A percentile compares a stretch with the other conserved stretches of the same genome.
Conservation (phyloP, 805 yeast species). For the Yarrowia sp. region DNA sequence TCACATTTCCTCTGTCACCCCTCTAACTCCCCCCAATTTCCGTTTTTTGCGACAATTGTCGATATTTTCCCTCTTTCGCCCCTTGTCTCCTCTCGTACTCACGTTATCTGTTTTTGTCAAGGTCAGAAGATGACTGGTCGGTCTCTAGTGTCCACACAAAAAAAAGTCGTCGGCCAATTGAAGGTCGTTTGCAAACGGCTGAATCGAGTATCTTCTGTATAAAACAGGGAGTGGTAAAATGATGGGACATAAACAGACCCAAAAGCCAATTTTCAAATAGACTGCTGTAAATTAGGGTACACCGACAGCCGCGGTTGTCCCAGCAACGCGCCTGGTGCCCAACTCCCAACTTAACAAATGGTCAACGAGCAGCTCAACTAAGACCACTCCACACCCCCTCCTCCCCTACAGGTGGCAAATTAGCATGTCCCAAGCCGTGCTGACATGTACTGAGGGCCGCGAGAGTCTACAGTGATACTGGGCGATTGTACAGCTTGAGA, state of each 20-base stretch:
- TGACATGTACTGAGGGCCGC: background rate
- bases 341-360: no score
- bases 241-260: constrained; percentile 33
- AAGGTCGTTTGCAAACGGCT: constrained; percentile 20
- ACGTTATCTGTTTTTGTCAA: constrained; percentile 14
- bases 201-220: constrained; percentile 22
- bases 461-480: no score
- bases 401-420: constrained; percentile 25
- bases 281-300: constrained; percentile 26
- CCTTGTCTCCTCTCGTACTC: background rate
- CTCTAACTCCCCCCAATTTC: no score
- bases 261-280: constrained; percentile 29
- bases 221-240: constrained; percentile 38
- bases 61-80: background rate
- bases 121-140: constrained; percentile 3
- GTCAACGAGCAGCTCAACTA: no score
- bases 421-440: background rate
- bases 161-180: constrained; percentile 24
- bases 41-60: no score
- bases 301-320: constrained; percentile 20
- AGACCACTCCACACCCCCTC: no score
- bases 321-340: constrained; percentile 1
- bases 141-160: constrained; percentile 35
- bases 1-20: no score
- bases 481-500: no score